phyloP scores from a whole-genome alignment of 140 eudicot genomes.

The Flaveria floridana region DNA sequence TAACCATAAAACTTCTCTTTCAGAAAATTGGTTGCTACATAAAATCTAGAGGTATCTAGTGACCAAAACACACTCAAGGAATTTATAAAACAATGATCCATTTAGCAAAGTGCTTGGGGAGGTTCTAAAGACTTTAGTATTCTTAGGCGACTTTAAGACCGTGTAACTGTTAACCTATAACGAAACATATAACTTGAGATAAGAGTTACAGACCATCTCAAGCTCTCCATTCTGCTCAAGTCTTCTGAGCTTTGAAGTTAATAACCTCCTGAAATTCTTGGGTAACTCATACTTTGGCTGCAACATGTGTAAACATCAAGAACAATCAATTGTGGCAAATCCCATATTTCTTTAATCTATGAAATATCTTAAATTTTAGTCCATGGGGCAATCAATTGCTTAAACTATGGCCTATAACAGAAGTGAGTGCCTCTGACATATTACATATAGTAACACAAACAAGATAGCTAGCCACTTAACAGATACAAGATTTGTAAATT shows the following conservation, averaged over 20 bases:
- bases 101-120: not conserved
- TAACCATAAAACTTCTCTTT: not conserved
- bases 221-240: conserved; percentile 5
- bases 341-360: not conserved
- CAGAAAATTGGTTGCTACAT: not conserved
- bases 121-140: not conserved
- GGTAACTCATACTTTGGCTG: conserved; percentile 2
- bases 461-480: conserved; percentile 12
- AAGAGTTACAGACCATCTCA: conserved; percentile 9
- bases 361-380: not conserved
- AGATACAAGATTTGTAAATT: conserved; percentile 4
- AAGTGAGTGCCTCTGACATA: not conserved
- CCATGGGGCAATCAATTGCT: conserved; percentile 5
- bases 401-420: not conserved
- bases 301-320: not conserved
- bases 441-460: conserved; percentile 16
- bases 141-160: not conserved
- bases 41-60: not conserved
- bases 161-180: not conserved
- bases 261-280: not conserved
- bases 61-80: not conserved
- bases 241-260: not conserved
- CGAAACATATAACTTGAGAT: not conserved
- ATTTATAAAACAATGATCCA: not conserved
- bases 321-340: not conserved